Evolutionary conservation across 306 rosid genomes (phyloP).

Genomic region (Pyrus bretschneideri): DNA sequence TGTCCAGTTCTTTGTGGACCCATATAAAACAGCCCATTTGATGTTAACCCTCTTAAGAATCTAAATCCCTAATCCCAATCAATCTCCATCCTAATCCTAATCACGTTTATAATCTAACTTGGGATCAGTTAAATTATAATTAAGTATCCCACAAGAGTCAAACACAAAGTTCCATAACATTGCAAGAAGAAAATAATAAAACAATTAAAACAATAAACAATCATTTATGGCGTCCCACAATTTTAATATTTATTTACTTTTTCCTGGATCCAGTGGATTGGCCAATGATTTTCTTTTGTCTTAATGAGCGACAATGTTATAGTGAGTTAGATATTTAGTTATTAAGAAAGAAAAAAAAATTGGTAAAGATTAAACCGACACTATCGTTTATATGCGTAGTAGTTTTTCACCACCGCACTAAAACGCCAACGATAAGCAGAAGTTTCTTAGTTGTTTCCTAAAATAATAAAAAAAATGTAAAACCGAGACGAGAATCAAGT

Average conservation of each 20-base stretch:
- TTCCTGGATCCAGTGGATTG: too few relatives aligned
- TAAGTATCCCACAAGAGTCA: not conserved
- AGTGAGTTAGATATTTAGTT: too few relatives aligned
- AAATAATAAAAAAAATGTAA: not conserved
- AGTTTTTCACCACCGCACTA: too few relatives aligned
- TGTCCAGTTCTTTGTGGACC: not conserved
- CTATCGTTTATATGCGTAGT: too few relatives aligned
- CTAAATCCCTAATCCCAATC: not conserved
- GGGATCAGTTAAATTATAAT: not conserved
- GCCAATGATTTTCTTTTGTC: too few relatives aligned
- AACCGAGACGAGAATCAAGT: not conserved
- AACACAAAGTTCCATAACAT: not conserved
- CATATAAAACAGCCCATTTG: not conserved
- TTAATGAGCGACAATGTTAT: too few relatives aligned
- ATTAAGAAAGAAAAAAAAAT: fast-evolving
- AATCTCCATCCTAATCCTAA: not conserved
- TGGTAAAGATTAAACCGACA: fast-evolving
- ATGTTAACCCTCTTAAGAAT: not conserved
- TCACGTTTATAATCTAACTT: not conserved
- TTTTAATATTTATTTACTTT: not conserved
- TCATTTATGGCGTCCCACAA: not conserved
- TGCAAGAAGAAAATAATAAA: not conserved
- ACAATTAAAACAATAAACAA: not conserved
- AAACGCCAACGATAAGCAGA: too few relatives aligned
- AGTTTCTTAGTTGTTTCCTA: not conserved